Evolutionary conservation across 2,329 filamentous ascomycete species (phyloP), one percentile per base, ranked within the genome.

Genomic region (Grosmannia serpens): DNA sequence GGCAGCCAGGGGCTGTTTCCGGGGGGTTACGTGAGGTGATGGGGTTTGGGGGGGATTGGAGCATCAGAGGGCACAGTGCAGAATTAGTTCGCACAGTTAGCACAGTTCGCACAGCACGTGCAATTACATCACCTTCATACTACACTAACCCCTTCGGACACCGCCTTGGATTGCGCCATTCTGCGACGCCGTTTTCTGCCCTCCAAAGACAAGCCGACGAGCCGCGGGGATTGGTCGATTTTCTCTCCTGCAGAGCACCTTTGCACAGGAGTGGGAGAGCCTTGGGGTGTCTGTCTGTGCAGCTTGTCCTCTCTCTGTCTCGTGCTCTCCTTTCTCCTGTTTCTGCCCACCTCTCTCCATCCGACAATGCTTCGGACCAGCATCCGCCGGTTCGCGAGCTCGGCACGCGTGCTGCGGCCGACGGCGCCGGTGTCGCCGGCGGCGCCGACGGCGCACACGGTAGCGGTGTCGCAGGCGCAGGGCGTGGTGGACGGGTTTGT

Each of bases 1-100:
- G 91, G 90, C 0, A 75, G 74, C 27, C 85, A 83, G 65, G 91
- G 90, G 0, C 66, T 96, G 63, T 95, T 96, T 68, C 91, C 91
- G 5, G 85, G 85, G 8, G 81, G 83, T 9, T 92, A 92, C 76
- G 53, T 55, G 27, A 20, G 33, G 24, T 9, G 47, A 26, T 4
- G 2, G 3, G 41, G n/a, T 22, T 41, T 8, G 17, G 41, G 8
- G 1, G 41, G n/a, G 6, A 6, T 38, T 2, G 10, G 35, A 15
- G 35, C 13, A 13, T 10, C 31, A 15, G 13, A 38, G 8, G 35
- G 31, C 31, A 5, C 6, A 10, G 31, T 33, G 5, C 31, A 33
- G 31, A 5, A 33, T 26, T 24, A n/a, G n/a, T 26, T 27, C 26
- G 22, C 22, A 26, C 8, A 49, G 8, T 13, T 17, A 20, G 41